Evolutionary conservation across 129 eudicot genomes (phyloP).

Genomic region (Heracleum sosnowskyi): DNA sequence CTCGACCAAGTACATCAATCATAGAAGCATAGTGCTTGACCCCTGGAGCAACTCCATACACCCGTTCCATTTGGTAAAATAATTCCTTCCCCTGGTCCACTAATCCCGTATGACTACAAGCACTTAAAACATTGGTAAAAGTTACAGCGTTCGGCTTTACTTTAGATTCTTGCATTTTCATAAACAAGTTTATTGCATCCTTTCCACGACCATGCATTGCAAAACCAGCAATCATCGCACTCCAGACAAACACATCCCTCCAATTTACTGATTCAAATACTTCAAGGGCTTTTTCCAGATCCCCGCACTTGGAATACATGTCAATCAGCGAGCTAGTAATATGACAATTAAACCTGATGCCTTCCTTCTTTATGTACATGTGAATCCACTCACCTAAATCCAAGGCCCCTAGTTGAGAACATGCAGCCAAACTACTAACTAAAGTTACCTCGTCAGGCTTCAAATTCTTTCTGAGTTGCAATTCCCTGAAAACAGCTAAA

Average conservation of each 20-base stretch:
- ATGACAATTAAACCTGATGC: slow-evolving; percentile 32
- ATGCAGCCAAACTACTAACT: slow-evolving; percentile 53
- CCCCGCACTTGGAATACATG: slow-evolving; percentile 81
- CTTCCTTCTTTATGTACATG: slow-evolving; percentile 47
- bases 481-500: slow-evolving; percentile 52
- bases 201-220: slow-evolving; percentile 75
- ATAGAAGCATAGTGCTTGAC: slow-evolving; percentile 59
- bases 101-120: slow-evolving; percentile 71
- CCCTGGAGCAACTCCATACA: slow-evolving; percentile 39
- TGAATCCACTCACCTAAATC: slow-evolving; percentile 67
- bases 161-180: slow-evolving; percentile 48
- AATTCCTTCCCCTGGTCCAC: slow-evolving; percentile 44
- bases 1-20: slow-evolving; percentile 78
- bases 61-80: slow-evolving; percentile 45
- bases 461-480: slow-evolving; percentile 31
- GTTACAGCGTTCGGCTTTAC: slow-evolving; percentile 60
- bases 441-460: slow-evolving; percentile 54
- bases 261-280: slow-evolving; percentile 40
- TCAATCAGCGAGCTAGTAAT: slow-evolving; percentile 52
- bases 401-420: slow-evolving; percentile 66
- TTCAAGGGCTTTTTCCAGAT: slow-evolving; percentile 56
- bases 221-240: slow-evolving; percentile 72
- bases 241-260: slow-evolving; percentile 68
- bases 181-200: slow-evolving; percentile 51
- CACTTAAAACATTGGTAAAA: slow-evolving; percentile 48